phyloP scores from a whole-genome alignment of 371 early-diverging fungal genomes.

The Actinomortierella wolfii region DNA sequence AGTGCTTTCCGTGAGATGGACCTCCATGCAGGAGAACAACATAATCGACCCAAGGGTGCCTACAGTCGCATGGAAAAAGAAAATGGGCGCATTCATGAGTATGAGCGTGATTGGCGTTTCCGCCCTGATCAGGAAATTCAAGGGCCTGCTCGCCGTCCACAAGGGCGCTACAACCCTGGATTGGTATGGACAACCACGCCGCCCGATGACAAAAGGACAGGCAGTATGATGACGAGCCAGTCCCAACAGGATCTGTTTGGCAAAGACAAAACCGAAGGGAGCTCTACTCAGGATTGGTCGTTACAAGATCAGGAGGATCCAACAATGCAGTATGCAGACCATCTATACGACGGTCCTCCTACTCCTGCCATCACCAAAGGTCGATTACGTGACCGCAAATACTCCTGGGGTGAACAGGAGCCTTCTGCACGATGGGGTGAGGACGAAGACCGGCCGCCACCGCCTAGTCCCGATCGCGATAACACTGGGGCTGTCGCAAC shows the following conservation, averaged over 20 bases:
- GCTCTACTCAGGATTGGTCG: neutral
- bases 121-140: slow-evolving; percentile 13
- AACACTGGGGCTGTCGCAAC: no score
- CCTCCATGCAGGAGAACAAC: slow-evolving; percentile 12
- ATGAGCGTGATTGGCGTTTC: slow-evolving; percentile 25
- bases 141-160: no score
- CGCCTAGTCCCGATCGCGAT: no score
- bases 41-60: slow-evolving; percentile 9
- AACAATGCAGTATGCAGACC: slow-evolving; percentile 3
- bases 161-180: slow-evolving; percentile 30
- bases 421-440: slow-evolving; percentile 19
- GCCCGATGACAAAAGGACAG: slow-evolving; percentile 10
- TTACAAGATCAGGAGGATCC: slow-evolving; percentile 6
- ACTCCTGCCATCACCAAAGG: neutral
- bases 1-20: slow-evolving; percentile 14
- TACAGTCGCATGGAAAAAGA: slow-evolving; percentile 22
- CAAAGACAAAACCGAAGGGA: slow-evolving; percentile 36
- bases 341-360: neutral
- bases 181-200: slow-evolving; percentile 38
- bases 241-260: slow-evolving; percentile 19
- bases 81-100: neutral
- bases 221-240: slow-evolving; percentile 5
- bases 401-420: slow-evolving; percentile 38
- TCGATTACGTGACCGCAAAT: slow-evolving; percentile 10
- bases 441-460: no score